Evolutionary conservation across 768 basidiomycete species (phyloP).

Genomic region (Boletus vinaceobasis): DNA sequence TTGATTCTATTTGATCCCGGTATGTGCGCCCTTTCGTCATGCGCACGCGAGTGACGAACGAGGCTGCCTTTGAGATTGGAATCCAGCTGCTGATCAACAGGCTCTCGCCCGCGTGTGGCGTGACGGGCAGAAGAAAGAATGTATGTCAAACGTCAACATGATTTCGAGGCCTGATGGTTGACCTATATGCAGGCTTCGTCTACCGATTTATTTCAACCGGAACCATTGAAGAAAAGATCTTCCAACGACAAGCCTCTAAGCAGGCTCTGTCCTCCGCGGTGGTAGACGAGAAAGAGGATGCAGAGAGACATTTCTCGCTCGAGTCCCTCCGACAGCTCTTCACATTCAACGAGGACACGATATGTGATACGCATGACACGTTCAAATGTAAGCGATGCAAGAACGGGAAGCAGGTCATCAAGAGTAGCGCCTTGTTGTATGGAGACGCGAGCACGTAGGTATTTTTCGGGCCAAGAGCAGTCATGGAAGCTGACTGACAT

Average conservation of each 20-base stretch:
- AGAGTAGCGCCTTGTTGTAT: constrained; percentile 83
- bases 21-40: constrained; percentile 29
- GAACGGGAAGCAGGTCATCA: constrained; percentile 78
- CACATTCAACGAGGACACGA: constrained; percentile 80
- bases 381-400: constrained; percentile 95
- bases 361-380: constrained; percentile 95
- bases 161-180: not conserved
- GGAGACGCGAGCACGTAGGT: constrained; percentile 97
- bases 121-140: constrained; percentile 99
- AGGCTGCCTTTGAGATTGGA: constrained; percentile 71
- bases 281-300: constrained; percentile 94
- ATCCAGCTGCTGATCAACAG: constrained; percentile 97
- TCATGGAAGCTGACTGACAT: not conserved
- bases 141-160: constrained; percentile 44
- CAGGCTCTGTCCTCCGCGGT: constrained; percentile 97
- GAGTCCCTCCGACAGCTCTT: constrained; percentile 90
- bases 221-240: constrained; percentile 98
- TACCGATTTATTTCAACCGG: constrained; percentile 98
- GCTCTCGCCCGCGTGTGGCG: constrained; percentile 98
- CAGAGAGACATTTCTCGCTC: constrained; percentile 90
- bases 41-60: not conserved
- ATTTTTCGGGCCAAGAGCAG: not conserved
- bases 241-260: constrained; percentile 95
- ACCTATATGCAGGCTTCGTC: constrained; percentile 69
- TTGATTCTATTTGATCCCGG: constrained; percentile 95